phyloP scores from a whole-genome alignment of 768 basidiomycete genomes.

The Leucogyrophana mollusca region DNA sequence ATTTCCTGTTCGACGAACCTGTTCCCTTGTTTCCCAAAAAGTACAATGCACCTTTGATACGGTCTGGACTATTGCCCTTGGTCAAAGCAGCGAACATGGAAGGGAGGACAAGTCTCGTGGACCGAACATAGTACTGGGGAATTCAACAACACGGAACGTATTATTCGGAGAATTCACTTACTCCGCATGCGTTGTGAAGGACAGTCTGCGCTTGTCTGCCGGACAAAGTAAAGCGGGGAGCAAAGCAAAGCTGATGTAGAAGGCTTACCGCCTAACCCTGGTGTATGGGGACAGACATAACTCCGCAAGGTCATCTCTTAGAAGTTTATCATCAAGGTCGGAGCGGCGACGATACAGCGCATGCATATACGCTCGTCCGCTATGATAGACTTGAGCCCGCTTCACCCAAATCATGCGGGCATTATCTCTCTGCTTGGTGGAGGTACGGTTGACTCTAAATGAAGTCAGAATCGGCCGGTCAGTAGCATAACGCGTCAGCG shows the following conservation, averaged over 20 bases:
- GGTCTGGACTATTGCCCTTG: constrained; percentile 83
- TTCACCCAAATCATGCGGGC: constrained; percentile 73
- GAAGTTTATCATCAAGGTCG: constrained; percentile 66
- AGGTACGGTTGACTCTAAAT: constrained; percentile 60
- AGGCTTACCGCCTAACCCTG: constrained; percentile 63
- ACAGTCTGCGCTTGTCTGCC: constrained; percentile 67
- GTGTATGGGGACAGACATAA: constrained; percentile 81
- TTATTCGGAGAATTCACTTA: constrained; percentile 34
- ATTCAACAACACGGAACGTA: constrained; percentile 10
- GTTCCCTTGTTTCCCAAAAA: constrained; percentile 72
- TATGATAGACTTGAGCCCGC: constrained; percentile 78
- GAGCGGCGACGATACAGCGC: constrained; percentile 73
- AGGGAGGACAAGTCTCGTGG: constrained; percentile 65
- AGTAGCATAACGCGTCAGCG: no score
- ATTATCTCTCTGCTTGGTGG: constrained; percentile 72
- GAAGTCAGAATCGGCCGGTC: no score
- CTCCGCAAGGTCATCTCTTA: constrained; percentile 63
- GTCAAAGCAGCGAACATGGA: constrained; percentile 57
- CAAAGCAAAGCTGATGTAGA: neutral
- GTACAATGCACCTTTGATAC: constrained; percentile 94
- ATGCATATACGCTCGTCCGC: constrained; percentile 74
- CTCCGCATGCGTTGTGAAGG: constrained; percentile 61
- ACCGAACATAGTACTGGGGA: constrained; percentile 68
- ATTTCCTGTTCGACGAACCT: constrained; percentile 37
- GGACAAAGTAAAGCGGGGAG: constrained; percentile 3